Percentiles rank a stretch among this genome's conserved stretches.
Evolutionary conservation across 2,329 filamentous ascomycete genomes (phyloP).

Genomic region (Ascochyta lentis): DNA sequence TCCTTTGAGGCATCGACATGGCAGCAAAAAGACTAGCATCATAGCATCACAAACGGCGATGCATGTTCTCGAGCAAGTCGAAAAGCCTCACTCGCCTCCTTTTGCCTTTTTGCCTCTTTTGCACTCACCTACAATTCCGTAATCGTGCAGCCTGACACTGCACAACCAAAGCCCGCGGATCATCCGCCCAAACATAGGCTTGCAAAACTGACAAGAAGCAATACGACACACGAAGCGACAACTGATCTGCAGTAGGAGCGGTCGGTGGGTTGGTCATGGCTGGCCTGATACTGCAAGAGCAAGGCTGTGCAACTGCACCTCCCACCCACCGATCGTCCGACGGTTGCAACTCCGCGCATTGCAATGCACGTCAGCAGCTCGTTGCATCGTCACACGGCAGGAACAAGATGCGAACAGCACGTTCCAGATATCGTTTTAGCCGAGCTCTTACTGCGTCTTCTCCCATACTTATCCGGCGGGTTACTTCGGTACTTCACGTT

Average conservation of each 20-base stretch:
- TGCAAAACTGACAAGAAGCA: not conserved
- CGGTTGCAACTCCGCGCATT: not conserved
- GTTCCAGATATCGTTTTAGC: conserved; percentile 6
- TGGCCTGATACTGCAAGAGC: not conserved
- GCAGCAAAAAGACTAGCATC: not conserved
- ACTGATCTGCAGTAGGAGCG: not conserved
- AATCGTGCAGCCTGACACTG: not conserved
- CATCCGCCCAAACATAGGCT: not conserved
- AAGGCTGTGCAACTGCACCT: not conserved
- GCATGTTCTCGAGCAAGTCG: conserved; percentile 4
- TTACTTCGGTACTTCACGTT: not conserved
- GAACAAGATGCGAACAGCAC: conserved; percentile 19
- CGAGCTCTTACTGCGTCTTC: not conserved
- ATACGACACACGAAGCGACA: not conserved
- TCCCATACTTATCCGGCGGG: not conserved
- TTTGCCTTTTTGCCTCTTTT: not conserved
- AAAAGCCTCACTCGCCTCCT: not conserved
- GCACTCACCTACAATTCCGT: not conserved
- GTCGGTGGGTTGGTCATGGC: not conserved
- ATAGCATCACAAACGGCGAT: not conserved
- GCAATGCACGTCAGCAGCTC: conserved; percentile 8
- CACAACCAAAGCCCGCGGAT: not conserved
- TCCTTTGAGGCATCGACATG: not conserved
- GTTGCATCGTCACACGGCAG: conserved; percentile 17
- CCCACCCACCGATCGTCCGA: not conserved